These are phyloP conservation scores for Cicer pinnatifidum DNA, from an alignment of 306 rosid genomes.

Conservation along the genomic window DNA sequence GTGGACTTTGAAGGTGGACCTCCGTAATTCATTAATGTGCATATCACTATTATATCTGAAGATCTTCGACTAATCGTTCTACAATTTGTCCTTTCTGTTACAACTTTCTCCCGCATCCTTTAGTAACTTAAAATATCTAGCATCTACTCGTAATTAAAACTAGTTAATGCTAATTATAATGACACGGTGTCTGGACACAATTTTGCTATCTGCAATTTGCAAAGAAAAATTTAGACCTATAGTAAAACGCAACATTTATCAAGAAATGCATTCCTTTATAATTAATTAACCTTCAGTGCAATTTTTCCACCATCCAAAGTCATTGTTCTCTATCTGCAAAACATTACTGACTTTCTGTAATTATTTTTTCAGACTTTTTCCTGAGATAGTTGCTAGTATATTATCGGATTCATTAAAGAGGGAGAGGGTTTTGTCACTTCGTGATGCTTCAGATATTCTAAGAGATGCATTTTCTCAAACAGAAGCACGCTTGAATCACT, in stretches of 20 bases:
- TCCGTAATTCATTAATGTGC: slow-evolving; percentile 16
- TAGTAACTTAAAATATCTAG: slow-evolving; percentile 17
- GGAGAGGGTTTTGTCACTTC: slow-evolving; percentile 68
- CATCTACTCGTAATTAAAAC: not conserved
- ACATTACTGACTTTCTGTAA: slow-evolving; percentile 39
- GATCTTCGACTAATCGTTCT: slow-evolving; percentile 28
- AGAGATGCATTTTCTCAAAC: slow-evolving; percentile 87
- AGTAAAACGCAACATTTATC: not conserved
- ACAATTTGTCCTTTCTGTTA: slow-evolving; percentile 11
- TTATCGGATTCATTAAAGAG: slow-evolving; percentile 77
- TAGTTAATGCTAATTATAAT: not conserved
- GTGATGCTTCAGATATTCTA: slow-evolving; percentile 92
- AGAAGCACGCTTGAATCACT: slow-evolving; percentile 74
- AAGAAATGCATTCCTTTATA: not conserved
- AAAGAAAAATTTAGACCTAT: not conserved
- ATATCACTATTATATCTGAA: slow-evolving; percentile 15
- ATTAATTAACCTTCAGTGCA: slow-evolving; percentile 20
- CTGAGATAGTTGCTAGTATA: slow-evolving; percentile 68
- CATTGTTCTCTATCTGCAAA: slow-evolving; percentile 35
- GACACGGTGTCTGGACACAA: not conserved
- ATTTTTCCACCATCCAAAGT: slow-evolving; percentile 15
- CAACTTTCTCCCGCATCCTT: slow-evolving; percentile 26
- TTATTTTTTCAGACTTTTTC: slow-evolving; percentile 70
- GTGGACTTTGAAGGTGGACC: slow-evolving; percentile 27
- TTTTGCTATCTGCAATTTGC: slow-evolving; percentile 8